phyloP scores from a whole-genome alignment of 768 basidiomycete genomes.

The Amanita subjunquillea region DNA sequence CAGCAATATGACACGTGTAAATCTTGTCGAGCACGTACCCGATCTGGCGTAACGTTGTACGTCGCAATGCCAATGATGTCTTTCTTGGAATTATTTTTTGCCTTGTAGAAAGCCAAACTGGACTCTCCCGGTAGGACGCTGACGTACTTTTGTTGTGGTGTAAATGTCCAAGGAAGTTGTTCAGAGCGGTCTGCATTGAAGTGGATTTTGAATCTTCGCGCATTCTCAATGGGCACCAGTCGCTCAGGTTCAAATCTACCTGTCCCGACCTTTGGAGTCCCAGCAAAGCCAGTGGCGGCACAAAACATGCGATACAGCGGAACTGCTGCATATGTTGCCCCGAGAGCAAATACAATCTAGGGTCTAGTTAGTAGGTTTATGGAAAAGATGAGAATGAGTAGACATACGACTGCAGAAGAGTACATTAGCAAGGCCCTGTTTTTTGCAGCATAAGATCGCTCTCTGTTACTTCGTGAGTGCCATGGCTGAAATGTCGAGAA shows the following conservation, averaged over 20 bases:
- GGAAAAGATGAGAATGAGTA: not conserved
- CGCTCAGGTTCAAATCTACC: constrained; percentile 79
- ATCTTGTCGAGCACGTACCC: constrained; percentile 42
- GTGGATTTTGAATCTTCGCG: constrained; percentile 79
- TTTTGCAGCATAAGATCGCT: constrained; percentile 36
- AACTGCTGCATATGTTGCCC: constrained; percentile 93
- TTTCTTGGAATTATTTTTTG: constrained; percentile 71
- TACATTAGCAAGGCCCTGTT: constrained; percentile 82
- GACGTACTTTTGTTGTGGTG: constrained; percentile 83
- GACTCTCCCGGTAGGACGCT: constrained; percentile 93
- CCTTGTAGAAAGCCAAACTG: constrained; percentile 91
- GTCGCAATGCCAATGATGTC: constrained; percentile 98
- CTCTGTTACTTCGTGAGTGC: constrained; percentile 5
- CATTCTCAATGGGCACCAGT: constrained; percentile 61
- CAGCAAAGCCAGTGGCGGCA: constrained; percentile 93
- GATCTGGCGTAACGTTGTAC: constrained; percentile 97
- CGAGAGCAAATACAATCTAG: constrained; percentile 58
- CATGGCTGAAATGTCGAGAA: not conserved
- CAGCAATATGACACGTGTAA: not conserved
- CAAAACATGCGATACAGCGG: constrained; percentile 98
- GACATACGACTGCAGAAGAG: constrained; percentile 66
- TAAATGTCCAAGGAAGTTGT: constrained; percentile 87
- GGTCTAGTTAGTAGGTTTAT: not conserved
- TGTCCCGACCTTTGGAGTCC: constrained; percentile 85
- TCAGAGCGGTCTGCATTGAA: constrained; percentile 93